Conservation (phyloP, 305 asterid genomes). For the Rubia balearica region DNA sequence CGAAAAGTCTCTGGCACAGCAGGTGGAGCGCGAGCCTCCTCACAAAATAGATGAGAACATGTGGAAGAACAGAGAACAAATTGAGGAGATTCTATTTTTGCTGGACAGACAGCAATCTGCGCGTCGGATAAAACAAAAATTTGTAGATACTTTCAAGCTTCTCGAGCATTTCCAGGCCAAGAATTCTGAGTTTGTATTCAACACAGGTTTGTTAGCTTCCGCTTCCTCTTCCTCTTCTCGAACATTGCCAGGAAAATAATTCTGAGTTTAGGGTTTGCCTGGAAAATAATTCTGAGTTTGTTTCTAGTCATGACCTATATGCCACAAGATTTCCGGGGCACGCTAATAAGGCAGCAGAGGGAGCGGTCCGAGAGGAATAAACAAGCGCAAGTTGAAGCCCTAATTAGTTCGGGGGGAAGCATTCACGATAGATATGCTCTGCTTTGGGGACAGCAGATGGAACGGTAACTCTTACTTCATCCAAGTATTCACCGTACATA, state of each 20-base stretch:
- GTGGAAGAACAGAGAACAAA: conserved; percentile 95
- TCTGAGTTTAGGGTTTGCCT: too few species aligned
- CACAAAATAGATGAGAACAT: conserved; percentile 93
- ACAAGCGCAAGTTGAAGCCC: conserved; percentile 75
- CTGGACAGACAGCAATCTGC: conserved; percentile 54
- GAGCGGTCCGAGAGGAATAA: conserved; percentile 98
- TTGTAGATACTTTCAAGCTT: conserved; percentile 42
- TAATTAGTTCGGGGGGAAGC: conserved; percentile 79
- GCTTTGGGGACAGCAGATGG: conserved; percentile 97
- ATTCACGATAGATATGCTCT: conserved; percentile 74
- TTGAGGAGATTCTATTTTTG: conserved; percentile 72
- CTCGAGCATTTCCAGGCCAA: conserved; percentile 59
- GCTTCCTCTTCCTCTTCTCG: too few species aligned
- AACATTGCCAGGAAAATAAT: too few species aligned
- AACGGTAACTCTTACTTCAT: conserved; percentile 33
- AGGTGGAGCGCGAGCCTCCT: conserved; percentile 74
- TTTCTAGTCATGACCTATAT: conserved; percentile 72
- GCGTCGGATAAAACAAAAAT: conserved; percentile 47
- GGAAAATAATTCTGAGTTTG: too few species aligned
- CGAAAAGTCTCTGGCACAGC: conserved; percentile 50
- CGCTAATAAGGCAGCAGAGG: conserved; percentile 86
- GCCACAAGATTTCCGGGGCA: conserved; percentile 99
- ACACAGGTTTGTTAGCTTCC: conserved; percentile 47
- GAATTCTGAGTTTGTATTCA: conserved; percentile 75
- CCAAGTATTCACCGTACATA: too few species aligned